Conservation (phyloP, 2,329 filamentous ascomycete genomes). For the Helotiales sp. region DNA sequence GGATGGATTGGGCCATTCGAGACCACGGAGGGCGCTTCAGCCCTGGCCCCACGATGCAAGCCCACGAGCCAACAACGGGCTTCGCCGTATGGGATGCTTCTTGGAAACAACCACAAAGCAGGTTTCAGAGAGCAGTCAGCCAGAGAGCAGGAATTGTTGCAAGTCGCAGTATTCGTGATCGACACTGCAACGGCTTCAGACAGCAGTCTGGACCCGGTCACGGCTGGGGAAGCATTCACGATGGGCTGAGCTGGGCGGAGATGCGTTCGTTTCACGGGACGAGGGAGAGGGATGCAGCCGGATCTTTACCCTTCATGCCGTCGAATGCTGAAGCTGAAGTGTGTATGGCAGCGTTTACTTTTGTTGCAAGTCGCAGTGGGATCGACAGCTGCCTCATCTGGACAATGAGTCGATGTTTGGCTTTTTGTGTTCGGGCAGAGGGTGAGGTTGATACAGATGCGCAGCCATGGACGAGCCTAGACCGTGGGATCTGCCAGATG, state of each 20-base stretch:
- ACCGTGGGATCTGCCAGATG: background rate
- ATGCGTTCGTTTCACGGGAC: background rate
- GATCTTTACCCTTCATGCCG: background rate
- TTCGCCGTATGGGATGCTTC: background rate
- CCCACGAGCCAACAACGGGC: background rate
- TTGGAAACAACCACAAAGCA: background rate
- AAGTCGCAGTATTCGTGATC: constrained; percentile 8
- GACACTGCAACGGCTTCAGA: background rate
- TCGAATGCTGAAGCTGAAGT: too few relatives aligned
- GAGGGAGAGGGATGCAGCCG: background rate
- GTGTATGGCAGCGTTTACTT: too few relatives aligned
- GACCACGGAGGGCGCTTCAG: constrained; percentile 3
- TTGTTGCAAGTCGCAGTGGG: constrained; percentile 1
- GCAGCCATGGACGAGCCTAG: background rate
- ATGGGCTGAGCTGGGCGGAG: background rate
- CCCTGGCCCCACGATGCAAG: constrained; percentile 3
- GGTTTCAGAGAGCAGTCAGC: background rate
- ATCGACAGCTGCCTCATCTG: constrained; percentile 1
- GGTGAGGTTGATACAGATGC: background rate
- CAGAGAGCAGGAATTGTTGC: constrained; percentile 3
- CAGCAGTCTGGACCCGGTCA: background rate
- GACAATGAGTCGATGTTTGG: background rate
- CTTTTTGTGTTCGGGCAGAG: background rate
- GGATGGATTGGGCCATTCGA: constrained; percentile 7
- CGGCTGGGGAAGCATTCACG: background rate